Conservation (phyloP, 192 early-diverging fungal species). For the Coemansia sp. region DNA sequence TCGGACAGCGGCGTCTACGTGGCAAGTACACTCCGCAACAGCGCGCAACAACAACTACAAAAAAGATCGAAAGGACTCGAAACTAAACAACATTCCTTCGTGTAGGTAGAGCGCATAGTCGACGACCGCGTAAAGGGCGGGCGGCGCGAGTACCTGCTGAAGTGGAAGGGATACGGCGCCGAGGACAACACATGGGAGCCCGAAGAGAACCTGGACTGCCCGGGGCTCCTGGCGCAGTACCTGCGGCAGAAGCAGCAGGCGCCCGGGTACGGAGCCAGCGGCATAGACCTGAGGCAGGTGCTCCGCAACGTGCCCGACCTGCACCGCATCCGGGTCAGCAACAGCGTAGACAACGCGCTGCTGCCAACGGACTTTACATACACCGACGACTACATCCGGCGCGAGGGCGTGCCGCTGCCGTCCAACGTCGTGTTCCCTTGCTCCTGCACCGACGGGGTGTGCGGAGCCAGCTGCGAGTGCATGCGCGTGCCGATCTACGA, state of each 20-base stretch:
- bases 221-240: slow-evolving; percentile 16
- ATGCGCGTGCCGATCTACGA: slow-evolving; percentile 49
- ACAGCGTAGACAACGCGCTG: slow-evolving; percentile 31
- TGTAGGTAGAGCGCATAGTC: slow-evolving; percentile 37
- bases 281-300: slow-evolving; percentile 16
- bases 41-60: background rate
- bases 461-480: slow-evolving; percentile 38
- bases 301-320: slow-evolving; percentile 15
- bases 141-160: slow-evolving; percentile 21
- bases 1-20: background rate
- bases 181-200: slow-evolving; percentile 54
- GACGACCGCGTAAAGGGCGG: slow-evolving; percentile 22
- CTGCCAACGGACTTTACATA: slow-evolving; percentile 33
- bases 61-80: background rate
- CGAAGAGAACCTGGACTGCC: slow-evolving; percentile 32
- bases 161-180: slow-evolving; percentile 38
- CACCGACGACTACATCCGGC: slow-evolving; percentile 40
- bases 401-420: slow-evolving; percentile 32
- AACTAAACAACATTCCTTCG: background rate
- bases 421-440: slow-evolving; percentile 50
- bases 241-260: background rate
- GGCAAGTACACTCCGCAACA: background rate
- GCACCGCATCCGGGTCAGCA: slow-evolving; percentile 41
- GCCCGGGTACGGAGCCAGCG: background rate
- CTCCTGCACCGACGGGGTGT: slow-evolving; percentile 20